A percentile compares a stretch with the other conserved stretches of the same genome.
phyloP scores from a whole-genome alignment of 2,329 filamentous ascomycete genomes.

The Aureobasidium lini region DNA sequence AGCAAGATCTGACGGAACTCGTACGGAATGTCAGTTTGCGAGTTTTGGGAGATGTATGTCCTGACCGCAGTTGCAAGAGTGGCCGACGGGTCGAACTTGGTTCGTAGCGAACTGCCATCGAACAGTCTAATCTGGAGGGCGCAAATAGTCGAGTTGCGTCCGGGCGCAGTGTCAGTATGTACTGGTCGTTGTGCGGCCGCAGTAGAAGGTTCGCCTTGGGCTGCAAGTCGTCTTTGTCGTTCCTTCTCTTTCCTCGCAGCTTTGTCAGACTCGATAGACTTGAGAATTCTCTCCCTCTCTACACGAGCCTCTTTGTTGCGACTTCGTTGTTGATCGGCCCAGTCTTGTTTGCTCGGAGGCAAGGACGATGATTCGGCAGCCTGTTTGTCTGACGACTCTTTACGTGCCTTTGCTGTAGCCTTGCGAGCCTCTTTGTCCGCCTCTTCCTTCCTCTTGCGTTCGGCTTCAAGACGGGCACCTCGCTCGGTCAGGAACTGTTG shows the following conservation, averaged over 20 bases:
- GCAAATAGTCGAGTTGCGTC: slow-evolving; percentile 16
- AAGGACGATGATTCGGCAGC: slow-evolving; percentile 20
- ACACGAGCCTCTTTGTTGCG: slow-evolving; percentile 58
- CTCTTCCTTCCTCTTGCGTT: slow-evolving; percentile 37
- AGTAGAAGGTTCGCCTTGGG: slow-evolving; percentile 28
- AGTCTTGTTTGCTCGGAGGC: slow-evolving; percentile 24
- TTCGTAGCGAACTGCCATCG: slow-evolving; percentile 72
- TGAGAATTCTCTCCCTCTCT: slow-evolving; percentile 64
- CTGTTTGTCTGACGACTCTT: slow-evolving; percentile 31
- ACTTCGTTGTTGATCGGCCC: slow-evolving; percentile 43
- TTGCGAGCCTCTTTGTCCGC: slow-evolving; percentile 41
- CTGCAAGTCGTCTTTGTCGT: slow-evolving; percentile 40
- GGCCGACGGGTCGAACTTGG: slow-evolving; percentile 54
- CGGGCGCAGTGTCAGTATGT: neutral
- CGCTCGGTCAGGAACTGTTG: slow-evolving; percentile 13
- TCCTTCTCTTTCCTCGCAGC: slow-evolving; percentile 55
- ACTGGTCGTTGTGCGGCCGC: slow-evolving; percentile 24
- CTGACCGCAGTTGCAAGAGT: slow-evolving; percentile 62
- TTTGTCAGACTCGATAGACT: slow-evolving; percentile 71
- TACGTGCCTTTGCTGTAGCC: slow-evolving; percentile 29
- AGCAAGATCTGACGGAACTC: slow-evolving; percentile 78
- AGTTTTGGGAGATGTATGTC: slow-evolving; percentile 62
- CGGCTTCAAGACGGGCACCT: slow-evolving; percentile 1
- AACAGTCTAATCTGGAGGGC: slow-evolving; percentile 70
- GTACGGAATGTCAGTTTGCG: slow-evolving; percentile 50